These are phyloP conservation scores for Spathaspora sp. DNA, from an alignment of 1,139 yeast genomes.

Conservation along the genomic window DNA sequence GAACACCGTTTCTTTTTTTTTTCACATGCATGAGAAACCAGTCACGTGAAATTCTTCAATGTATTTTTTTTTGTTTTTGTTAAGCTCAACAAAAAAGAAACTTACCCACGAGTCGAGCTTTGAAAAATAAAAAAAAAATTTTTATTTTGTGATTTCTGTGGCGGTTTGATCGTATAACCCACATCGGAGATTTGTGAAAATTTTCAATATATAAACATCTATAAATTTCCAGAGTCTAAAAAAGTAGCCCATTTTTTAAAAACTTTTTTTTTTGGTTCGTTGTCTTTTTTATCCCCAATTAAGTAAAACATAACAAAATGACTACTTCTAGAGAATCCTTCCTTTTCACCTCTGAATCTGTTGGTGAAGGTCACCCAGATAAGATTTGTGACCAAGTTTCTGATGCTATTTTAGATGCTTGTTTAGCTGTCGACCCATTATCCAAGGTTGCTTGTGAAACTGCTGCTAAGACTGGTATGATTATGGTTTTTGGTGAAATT, in stretches of 20 bases:
- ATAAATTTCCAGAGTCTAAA: neutral
- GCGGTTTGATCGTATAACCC: neutral
- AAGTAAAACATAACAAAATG: conserved; percentile 12
- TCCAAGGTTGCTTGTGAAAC: conserved; percentile 99
- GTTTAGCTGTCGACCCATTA: conserved; percentile 91
- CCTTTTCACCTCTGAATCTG: conserved; percentile 93
- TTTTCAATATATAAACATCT: conserved; percentile 3
- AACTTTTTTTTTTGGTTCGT: conserved; percentile 2
- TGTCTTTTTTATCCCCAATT: conserved; percentile 3
- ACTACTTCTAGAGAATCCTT: conserved; percentile 42
- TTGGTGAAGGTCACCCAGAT: conserved; percentile 99
- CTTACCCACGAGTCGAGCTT: neutral
- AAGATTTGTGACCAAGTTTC: conserved; percentile 99
- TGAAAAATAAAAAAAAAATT: conserved; percentile 2
- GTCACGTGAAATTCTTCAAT: conserved; percentile 9
- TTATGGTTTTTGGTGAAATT: conserved; percentile 98
- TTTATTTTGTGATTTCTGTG: neutral
- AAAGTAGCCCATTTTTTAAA: neutral
- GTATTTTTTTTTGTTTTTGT: neutral
- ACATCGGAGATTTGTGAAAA: conserved; percentile 1
- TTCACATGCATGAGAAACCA: conserved; percentile 7
- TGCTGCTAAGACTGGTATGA: conserved; percentile 98
- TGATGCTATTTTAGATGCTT: conserved; percentile 97
- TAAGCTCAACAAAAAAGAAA: conserved; percentile 5
- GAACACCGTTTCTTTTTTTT: neutral